These are phyloP conservation scores for Arthrobotrys megalospora DNA, from an alignment of 2,329 filamentous ascomycete genomes.

Conservation along the genomic window DNA sequence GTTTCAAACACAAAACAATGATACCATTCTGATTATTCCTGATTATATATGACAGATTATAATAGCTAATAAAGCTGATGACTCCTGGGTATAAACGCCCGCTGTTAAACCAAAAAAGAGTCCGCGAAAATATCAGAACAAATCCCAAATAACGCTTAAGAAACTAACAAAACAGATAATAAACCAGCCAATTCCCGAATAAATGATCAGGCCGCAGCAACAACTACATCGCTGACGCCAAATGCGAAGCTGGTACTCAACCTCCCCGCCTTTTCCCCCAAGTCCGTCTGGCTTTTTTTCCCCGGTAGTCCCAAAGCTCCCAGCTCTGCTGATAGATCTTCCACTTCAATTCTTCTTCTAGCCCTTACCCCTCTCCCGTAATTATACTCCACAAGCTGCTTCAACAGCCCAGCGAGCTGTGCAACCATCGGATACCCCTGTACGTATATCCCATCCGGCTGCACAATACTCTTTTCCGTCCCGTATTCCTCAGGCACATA, in stretches of 20 bases:
- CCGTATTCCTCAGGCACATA: slow-evolving; percentile 52
- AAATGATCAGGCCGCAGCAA: slow-evolving; percentile 10
- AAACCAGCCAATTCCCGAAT: slow-evolving; percentile 4
- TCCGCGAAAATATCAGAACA: not conserved
- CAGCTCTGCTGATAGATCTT: slow-evolving; percentile 26
- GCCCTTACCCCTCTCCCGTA: slow-evolving; percentile 48
- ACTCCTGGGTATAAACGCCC: slow-evolving; percentile 31
- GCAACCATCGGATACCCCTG: slow-evolving; percentile 54
- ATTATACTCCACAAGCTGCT: slow-evolving; percentile 48
- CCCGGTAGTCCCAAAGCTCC: slow-evolving; percentile 40
- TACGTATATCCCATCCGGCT: slow-evolving; percentile 44
- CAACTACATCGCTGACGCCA: slow-evolving; percentile 45
- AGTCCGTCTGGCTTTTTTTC: slow-evolving; percentile 35
- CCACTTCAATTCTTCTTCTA: slow-evolving; percentile 32
- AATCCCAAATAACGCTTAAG: not conserved
- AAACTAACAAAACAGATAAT: not conserved
- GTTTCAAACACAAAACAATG: not conserved
- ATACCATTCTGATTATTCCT: slow-evolving; percentile 9
- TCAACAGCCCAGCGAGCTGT: slow-evolving; percentile 44
- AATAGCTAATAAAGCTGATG: not conserved
- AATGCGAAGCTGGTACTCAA: slow-evolving; percentile 38
- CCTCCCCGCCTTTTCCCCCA: slow-evolving; percentile 22
- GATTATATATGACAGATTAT: slow-evolving; percentile 8
- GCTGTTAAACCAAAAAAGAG: not conserved
- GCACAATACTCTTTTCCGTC: slow-evolving; percentile 47